Evolutionary conservation across 2,329 filamentous ascomycete genomes (phyloP).

Genomic region (Geoglossum cookeanum): DNA sequence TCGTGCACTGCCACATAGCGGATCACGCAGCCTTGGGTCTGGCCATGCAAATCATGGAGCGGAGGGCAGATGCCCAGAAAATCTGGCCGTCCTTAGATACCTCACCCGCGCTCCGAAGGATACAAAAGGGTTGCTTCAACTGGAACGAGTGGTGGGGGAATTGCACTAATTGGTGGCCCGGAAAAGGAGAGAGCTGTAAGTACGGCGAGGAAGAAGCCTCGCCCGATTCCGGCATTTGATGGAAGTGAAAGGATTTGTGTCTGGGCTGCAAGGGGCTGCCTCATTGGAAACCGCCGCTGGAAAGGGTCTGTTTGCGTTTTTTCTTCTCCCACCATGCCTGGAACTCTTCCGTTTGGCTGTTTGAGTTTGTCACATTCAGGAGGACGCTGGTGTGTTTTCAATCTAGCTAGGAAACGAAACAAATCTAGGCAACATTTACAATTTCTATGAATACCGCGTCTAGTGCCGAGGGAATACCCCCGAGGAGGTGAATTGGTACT

Average conservation of each 20-base stretch:
- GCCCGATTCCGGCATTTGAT: neutral
- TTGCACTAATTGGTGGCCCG: neutral
- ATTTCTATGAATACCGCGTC: neutral
- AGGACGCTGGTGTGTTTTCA: neutral
- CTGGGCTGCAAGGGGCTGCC: neutral
- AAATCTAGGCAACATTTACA: neutral
- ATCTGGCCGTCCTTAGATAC: neutral
- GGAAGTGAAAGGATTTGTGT: neutral
- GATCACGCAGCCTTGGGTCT: neutral
- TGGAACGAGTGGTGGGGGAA: neutral
- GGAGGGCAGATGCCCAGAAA: neutral
- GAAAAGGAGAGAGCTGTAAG: neutral
- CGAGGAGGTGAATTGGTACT: neutral
- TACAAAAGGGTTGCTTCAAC: neutral
- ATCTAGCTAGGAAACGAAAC: neutral
- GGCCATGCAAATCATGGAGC: neutral
- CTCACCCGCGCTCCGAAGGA: neutral
- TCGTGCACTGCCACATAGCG: constrained; percentile 16
- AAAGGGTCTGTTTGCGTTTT: neutral
- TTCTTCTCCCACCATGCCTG: neutral
- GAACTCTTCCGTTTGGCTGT: neutral
- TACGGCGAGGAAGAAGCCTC: neutral
- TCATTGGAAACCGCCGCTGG: neutral
- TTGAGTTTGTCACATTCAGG: neutral
- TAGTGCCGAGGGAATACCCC: neutral